A percentile compares a stretch with the other conserved stretches of the same genome.
Evolutionary conservation across 345 rosid genomes (phyloP).

Genomic region (Anastatica hierochuntica): DNA sequence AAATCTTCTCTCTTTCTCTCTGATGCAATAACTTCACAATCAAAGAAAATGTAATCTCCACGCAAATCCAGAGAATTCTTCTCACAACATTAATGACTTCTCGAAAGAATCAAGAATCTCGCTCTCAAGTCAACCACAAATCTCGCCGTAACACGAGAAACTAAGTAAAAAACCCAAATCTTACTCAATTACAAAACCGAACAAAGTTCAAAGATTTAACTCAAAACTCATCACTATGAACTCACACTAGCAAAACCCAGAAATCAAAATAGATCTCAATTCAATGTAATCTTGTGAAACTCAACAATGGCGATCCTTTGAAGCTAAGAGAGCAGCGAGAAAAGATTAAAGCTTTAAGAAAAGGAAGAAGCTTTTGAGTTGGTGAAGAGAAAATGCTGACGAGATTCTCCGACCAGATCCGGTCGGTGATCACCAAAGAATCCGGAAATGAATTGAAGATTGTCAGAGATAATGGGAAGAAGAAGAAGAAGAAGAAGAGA

Average conservation of each 20-base stretch:
- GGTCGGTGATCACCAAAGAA: constrained; percentile 9
- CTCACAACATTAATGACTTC: constrained; percentile 18
- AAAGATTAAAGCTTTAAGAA: not conserved
- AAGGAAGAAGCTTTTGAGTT: constrained; percentile 10
- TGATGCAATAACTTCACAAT: not conserved
- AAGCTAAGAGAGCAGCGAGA: not conserved
- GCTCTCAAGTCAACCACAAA: constrained; percentile 17
- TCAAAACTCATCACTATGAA: not conserved
- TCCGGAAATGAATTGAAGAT: constrained; percentile 14
- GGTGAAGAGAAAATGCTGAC: constrained; percentile 15
- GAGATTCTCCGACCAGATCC: constrained; percentile 19
- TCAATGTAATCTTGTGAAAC: no score
- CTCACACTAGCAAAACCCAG: not conserved
- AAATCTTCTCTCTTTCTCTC: not conserved
- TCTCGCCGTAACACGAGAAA: not conserved
- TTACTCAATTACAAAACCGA: not conserved
- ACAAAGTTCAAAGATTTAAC: not conserved
- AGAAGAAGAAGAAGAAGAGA: no score
- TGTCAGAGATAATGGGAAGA: constrained; percentile 11
- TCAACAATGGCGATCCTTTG: constrained; percentile 12
- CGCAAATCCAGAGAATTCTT: constrained; percentile 19
- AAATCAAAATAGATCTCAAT: not conserved
- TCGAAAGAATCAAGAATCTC: constrained; percentile 10
- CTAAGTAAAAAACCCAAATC: not conserved
- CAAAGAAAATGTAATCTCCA: constrained; percentile 12